A percentile compares a stretch with the other conserved stretches of the same genome.
Evolutionary conservation across 2,329 filamentous ascomycete species (phyloP).

Genomic region (Alternaria ventricosa): DNA sequence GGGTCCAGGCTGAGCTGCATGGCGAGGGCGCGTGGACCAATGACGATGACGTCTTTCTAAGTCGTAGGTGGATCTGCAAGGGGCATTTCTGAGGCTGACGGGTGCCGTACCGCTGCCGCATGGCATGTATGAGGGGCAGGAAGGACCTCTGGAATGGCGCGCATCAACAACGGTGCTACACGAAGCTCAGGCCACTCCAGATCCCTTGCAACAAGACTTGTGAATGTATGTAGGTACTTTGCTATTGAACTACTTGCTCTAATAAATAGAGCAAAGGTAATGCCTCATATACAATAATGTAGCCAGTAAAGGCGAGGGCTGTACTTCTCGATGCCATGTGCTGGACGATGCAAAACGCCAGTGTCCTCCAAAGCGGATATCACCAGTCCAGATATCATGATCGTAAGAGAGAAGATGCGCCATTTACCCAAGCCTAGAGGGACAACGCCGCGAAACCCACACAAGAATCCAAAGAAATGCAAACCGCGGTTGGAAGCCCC

Average conservation of each 20-base stretch:
- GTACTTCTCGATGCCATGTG: conserved; percentile 9
- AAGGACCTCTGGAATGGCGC: neutral
- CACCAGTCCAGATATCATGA: conserved; percentile 6
- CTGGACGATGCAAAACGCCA: conserved; percentile 12
- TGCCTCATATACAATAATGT: neutral
- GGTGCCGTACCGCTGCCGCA: conserved; percentile 7
- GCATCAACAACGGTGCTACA: neutral
- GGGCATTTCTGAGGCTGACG: conserved; percentile 10
- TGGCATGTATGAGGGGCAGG: neutral
- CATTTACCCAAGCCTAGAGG: neutral
- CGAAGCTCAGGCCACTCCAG: neutral
- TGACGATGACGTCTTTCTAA: conserved; percentile 24
- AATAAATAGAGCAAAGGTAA: neutral
- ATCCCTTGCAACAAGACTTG: neutral
- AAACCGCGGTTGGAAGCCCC: conserved; percentile 24
- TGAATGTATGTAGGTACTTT: neutral
- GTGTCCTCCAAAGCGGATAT: conserved; percentile 1
- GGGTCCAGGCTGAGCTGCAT: conserved; percentile 35
- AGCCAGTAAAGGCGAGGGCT: neutral
- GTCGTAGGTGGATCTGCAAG: conserved; percentile 18
- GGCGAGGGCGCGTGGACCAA: conserved; percentile 28
- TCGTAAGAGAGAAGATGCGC: neutral
- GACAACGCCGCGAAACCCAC: conserved; percentile 8
- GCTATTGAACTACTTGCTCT: neutral
- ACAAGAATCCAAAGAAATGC: conserved; percentile 29